These are phyloP conservation scores for Podospora sp. DNA, from an alignment of 495 filamentous ascomycete genomes.

Conservation along the genomic window DNA sequence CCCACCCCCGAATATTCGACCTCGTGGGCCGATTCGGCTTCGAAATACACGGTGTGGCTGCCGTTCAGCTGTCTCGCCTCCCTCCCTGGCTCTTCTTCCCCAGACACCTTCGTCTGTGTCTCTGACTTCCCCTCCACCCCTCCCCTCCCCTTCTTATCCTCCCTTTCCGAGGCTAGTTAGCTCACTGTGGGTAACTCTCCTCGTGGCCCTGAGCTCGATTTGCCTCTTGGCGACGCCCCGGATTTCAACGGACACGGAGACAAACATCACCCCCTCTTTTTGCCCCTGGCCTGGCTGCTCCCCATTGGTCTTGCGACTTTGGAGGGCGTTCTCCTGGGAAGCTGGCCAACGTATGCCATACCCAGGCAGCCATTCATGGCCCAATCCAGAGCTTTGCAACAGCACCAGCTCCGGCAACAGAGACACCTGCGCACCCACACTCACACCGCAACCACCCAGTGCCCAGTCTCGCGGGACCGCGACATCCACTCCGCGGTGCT, in stretches of 20 bases:
- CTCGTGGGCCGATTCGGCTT: neutral
- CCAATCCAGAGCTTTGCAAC: slow-evolving; percentile 17
- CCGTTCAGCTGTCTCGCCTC: slow-evolving; percentile 30
- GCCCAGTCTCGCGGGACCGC: slow-evolving; percentile 22
- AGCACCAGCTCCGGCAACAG: slow-evolving; percentile 18
- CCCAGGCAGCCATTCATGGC: slow-evolving; percentile 15
- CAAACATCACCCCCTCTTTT: slow-evolving; percentile 21
- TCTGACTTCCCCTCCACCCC: slow-evolving; percentile 12
- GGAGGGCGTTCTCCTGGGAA: neutral
- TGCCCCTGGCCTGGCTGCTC: neutral
- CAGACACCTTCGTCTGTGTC: slow-evolving; percentile 21
- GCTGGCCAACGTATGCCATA: neutral
- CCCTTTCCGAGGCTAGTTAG: neutral
- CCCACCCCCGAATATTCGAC: neutral
- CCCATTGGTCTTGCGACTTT: neutral
- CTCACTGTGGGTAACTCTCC: neutral
- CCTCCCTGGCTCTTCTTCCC: slow-evolving; percentile 19
- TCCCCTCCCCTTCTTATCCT: neutral
- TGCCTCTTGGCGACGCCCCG: slow-evolving; percentile 7
- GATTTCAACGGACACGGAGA: slow-evolving; percentile 16
- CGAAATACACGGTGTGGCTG: slow-evolving; percentile 25
- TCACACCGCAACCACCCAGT: slow-evolving; percentile 20
- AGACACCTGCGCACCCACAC: slow-evolving; percentile 19
- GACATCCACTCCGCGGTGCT: slow-evolving; percentile 11
- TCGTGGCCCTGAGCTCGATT: slow-evolving; percentile 10